A percentile compares a stretch with the other conserved stretches of the same genome.
phyloP scores from a whole-genome alignment of 116 monocot species.

The Dioscorea cayenensis region DNA sequence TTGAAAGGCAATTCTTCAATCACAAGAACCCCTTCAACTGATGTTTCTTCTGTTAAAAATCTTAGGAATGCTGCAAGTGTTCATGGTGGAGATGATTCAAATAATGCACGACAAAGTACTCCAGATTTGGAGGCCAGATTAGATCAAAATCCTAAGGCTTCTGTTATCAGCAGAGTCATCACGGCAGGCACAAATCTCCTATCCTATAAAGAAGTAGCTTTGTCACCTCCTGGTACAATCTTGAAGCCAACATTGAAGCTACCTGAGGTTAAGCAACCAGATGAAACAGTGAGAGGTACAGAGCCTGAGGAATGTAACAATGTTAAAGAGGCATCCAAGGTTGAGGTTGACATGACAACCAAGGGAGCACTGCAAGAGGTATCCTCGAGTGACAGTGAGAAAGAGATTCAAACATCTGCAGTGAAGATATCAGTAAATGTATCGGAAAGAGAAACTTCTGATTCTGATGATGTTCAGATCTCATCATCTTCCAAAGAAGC shows the following conservation, averaged over 20 bases:
- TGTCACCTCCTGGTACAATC: constrained; percentile 87
- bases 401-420: constrained; percentile 25
- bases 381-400: constrained; percentile 17
- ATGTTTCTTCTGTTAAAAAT: constrained; percentile 13
- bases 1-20: constrained; percentile 17
- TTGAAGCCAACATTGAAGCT: constrained; percentile 38
- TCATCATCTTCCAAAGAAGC: constrained; percentile 25
- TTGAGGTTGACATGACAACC: constrained; percentile 10
- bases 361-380: constrained; percentile 25
- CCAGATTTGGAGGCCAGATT: constrained; percentile 9
- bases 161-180: constrained; percentile 21
- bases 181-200: constrained; percentile 57
- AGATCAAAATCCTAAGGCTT: constrained; percentile 17
- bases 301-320: constrained; percentile 3
- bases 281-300: constrained; percentile 17
- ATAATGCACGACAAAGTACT: constrained; percentile 13
- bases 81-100: constrained; percentile 4
- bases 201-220: constrained; percentile 91
- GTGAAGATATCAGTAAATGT: constrained; percentile 5
- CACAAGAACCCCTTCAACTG: constrained; percentile 9
- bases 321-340: constrained; percentile 16
- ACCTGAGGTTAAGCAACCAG: constrained; percentile 31
- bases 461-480: constrained; percentile 25
- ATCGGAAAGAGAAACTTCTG: constrained; percentile 31
- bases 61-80: constrained; percentile 5